A percentile compares a stretch with the other conserved stretches of the same genome.
Conservation (phyloP, 768 basidiomycete species). For the Lentinus tigrinus region DNA sequence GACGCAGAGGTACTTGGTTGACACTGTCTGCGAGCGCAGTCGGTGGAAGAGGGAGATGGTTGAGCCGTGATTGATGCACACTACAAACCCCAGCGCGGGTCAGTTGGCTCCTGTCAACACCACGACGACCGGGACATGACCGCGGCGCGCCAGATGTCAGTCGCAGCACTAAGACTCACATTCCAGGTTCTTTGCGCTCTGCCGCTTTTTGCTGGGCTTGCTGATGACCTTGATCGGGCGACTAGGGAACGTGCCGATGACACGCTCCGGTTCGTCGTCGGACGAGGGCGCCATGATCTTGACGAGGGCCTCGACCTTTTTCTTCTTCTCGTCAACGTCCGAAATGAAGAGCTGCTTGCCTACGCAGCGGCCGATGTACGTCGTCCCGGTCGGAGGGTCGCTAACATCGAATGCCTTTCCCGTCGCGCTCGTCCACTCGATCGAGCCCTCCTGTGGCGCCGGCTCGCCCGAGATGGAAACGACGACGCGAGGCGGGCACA, state of each 20-base stretch:
- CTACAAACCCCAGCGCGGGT: slow-evolving; percentile 38
- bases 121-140: background rate
- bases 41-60: slow-evolving; percentile 96
- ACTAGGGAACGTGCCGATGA: slow-evolving; percentile 88
- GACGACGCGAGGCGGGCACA: slow-evolving; percentile 77
- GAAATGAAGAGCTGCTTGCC: slow-evolving; percentile 95
- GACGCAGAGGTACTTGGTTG: slow-evolving; percentile 93
- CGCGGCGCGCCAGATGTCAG: slow-evolving; percentile 10
- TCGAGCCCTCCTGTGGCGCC: slow-evolving; percentile 77
- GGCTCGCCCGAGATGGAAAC: slow-evolving; percentile 93
- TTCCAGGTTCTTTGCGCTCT: slow-evolving; percentile 90
- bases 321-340: slow-evolving; percentile 93
- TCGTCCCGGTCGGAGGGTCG: slow-evolving; percentile 77
- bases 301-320: slow-evolving; percentile 91
- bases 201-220: slow-evolving; percentile 96
- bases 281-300: slow-evolving; percentile 80
- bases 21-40: slow-evolving; percentile 92
- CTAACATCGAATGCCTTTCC: slow-evolving; percentile 84
- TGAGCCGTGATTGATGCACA: slow-evolving; percentile 94
- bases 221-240: slow-evolving; percentile 98
- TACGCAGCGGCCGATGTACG: slow-evolving; percentile 90
- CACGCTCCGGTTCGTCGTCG: slow-evolving; percentile 77
- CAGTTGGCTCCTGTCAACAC: background rate
- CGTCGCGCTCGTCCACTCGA: slow-evolving; percentile 84
- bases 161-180: slow-evolving; percentile 49